Conservation (phyloP, 2,329 filamentous ascomycete species). For the Ceratocystis cubensis region DNA sequence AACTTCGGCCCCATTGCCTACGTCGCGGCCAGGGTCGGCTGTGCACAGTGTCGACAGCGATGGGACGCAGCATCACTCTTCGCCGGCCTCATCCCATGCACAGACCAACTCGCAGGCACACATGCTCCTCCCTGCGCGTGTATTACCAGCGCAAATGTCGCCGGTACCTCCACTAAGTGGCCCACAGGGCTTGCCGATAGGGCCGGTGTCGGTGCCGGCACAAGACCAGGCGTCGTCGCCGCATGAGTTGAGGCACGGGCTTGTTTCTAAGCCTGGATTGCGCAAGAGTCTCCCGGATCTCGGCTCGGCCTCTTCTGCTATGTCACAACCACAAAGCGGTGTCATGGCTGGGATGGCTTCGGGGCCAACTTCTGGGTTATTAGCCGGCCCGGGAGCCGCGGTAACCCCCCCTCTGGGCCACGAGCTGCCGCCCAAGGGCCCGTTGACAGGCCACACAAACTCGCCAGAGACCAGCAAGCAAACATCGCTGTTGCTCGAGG, state of each 20-base stretch:
- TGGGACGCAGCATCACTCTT: neutral
- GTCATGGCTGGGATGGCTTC: neutral
- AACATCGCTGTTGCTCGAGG: conserved; percentile 26
- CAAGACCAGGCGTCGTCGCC: neutral
- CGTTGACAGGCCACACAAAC: conserved; percentile 13
- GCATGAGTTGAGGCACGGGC: neutral
- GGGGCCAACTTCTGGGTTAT: neutral
- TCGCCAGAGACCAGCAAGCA: conserved; percentile 16
- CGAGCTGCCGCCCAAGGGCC: conserved; percentile 9
- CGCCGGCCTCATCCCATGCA: neutral
- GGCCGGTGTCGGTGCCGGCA: neutral
- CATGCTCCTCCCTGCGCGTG: neutral
- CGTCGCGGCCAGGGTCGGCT: neutral
- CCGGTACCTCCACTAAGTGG: neutral
- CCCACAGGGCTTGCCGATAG: neutral
- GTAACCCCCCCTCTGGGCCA: conserved; percentile 16
- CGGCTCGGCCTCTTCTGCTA: neutral
- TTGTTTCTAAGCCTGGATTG: neutral
- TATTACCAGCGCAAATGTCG: neutral
- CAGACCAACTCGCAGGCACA: neutral
- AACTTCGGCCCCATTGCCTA: neutral
- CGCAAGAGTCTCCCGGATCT: conserved; percentile 7
- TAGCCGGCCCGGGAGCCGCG: conserved; percentile 7
- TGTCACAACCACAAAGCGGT: neutral
- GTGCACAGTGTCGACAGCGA: too few species aligned